These are phyloP conservation scores for Aspergillus fijiensis DNA, from an alignment of 2,329 filamentous ascomycete genomes.

Conservation along the genomic window DNA sequence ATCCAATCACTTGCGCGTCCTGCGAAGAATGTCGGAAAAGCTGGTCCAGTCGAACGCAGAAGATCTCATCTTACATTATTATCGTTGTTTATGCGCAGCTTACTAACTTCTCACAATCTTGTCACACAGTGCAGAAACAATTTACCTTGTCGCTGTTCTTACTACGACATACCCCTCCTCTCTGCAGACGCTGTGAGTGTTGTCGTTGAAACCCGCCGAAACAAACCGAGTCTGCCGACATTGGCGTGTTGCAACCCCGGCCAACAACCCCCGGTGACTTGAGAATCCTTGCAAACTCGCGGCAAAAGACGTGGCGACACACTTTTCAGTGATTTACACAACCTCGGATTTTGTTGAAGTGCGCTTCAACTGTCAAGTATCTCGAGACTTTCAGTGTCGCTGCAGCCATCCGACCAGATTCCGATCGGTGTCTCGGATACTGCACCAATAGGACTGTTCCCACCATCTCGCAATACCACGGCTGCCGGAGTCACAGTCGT, in stretches of 20 bases:
- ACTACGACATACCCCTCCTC: background rate
- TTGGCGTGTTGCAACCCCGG: background rate
- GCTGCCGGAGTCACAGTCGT: background rate
- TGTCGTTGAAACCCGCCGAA: conserved; percentile 2
- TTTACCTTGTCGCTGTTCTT: background rate
- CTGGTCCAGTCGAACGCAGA: background rate
- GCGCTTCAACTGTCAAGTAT: background rate
- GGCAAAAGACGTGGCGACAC: conserved; percentile 2
- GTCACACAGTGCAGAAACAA: conserved; percentile 1
- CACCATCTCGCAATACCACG: background rate
- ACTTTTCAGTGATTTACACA: background rate
- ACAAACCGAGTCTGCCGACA: background rate
- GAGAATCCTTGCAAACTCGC: background rate
- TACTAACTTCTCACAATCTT: background rate
- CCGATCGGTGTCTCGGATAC: conserved; percentile 14
- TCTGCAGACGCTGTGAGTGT: background rate
- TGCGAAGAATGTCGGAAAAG: background rate
- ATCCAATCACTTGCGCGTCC: background rate
- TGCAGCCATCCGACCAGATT: conserved; percentile 15
- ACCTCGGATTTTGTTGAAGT: conserved; percentile 1
- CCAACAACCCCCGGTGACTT: background rate
- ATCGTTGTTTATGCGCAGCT: background rate
- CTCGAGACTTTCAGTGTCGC: background rate
- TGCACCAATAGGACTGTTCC: background rate
- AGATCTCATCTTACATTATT: background rate